Evolutionary conservation across 257 asterid genomes (phyloP).

Genomic region (Penstemon eatonii): DNA sequence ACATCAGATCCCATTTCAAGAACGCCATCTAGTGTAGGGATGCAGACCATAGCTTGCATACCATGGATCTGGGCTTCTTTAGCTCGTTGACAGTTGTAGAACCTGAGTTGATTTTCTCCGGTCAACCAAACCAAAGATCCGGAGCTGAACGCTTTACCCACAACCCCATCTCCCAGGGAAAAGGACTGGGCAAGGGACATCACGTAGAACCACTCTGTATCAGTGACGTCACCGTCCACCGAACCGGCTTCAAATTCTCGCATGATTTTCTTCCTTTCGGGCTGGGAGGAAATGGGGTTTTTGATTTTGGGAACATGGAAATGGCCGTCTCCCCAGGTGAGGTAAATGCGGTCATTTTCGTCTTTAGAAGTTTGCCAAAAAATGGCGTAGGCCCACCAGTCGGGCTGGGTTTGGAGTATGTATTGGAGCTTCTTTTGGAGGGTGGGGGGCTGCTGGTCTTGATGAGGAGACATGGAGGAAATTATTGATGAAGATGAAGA

Average conservation of each 20-base stretch:
- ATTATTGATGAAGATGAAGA: slow-evolving; percentile 23
- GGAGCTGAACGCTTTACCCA: slow-evolving; percentile 59
- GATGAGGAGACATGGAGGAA: slow-evolving; percentile 7
- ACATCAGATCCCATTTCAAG: slow-evolving; percentile 67
- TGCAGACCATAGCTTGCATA: slow-evolving; percentile 62
- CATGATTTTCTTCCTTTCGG: slow-evolving; percentile 59
- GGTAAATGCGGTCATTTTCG: slow-evolving; percentile 35
- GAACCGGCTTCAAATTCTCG: slow-evolving; percentile 58
- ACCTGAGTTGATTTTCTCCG: slow-evolving; percentile 57
- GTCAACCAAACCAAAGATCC: slow-evolving; percentile 62
- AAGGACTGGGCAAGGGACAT: slow-evolving; percentile 70
- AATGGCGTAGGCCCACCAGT: slow-evolving; percentile 60
- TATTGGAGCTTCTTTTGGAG: slow-evolving; percentile 52
- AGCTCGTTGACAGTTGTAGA: slow-evolving; percentile 64
- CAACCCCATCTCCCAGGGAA: slow-evolving; percentile 49
- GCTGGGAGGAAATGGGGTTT: slow-evolving; percentile 20
- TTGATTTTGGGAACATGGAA: slow-evolving; percentile 50
- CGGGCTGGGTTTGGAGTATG: slow-evolving; percentile 50
- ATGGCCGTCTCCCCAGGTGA: slow-evolving; percentile 63
- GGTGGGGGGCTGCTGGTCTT: slow-evolving; percentile 8
- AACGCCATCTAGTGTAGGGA: slow-evolving; percentile 60
- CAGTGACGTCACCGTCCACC: slow-evolving; percentile 57
- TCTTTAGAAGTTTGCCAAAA: slow-evolving; percentile 50
- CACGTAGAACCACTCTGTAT: slow-evolving; percentile 86
- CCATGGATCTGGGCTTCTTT: slow-evolving; percentile 76